phyloP scores from a whole-genome alignment of 495 filamentous ascomycete genomes.

The Clavariopsis aquatica region DNA sequence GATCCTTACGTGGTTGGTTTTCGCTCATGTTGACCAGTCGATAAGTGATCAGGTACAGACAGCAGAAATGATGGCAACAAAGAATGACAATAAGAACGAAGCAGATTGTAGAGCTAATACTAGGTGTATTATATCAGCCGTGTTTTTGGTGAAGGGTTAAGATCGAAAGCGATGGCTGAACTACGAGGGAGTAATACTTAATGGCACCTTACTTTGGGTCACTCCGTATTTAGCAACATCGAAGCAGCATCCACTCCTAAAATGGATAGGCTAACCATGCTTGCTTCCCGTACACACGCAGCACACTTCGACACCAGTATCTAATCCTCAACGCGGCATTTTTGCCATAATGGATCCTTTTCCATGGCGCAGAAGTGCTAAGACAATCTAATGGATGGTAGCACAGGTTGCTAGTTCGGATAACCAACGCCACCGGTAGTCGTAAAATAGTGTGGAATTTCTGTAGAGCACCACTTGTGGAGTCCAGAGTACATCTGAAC shows the following conservation, averaged over 20 bases:
- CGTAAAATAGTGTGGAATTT: background rate
- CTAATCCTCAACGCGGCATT: background rate
- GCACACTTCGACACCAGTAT: background rate
- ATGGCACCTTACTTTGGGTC: too few relatives aligned
- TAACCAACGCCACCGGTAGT: background rate
- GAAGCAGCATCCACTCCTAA: background rate
- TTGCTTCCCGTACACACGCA: background rate
- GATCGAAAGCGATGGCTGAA: background rate
- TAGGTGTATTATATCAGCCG: background rate
- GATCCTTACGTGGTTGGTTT: background rate
- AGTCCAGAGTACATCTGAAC: too few relatives aligned
- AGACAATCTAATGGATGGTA: conserved; percentile 54
- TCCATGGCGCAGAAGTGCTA: conserved; percentile 49
- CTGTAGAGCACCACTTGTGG: too few relatives aligned
- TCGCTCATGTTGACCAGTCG: background rate
- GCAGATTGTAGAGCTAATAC: background rate
- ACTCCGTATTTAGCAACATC: background rate
- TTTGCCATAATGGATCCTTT: background rate
- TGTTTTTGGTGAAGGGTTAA: background rate
- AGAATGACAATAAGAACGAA: background rate
- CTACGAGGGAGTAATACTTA: background rate
- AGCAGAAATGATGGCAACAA: background rate
- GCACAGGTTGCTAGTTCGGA: background rate
- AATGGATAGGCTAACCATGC: background rate
- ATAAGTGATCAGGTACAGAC: too few relatives aligned